A percentile compares a stretch with the other conserved stretches of the same genome.
Evolutionary conservation across 129 eudicot species (phyloP).

Genomic region (Artemisia tridentata): DNA sequence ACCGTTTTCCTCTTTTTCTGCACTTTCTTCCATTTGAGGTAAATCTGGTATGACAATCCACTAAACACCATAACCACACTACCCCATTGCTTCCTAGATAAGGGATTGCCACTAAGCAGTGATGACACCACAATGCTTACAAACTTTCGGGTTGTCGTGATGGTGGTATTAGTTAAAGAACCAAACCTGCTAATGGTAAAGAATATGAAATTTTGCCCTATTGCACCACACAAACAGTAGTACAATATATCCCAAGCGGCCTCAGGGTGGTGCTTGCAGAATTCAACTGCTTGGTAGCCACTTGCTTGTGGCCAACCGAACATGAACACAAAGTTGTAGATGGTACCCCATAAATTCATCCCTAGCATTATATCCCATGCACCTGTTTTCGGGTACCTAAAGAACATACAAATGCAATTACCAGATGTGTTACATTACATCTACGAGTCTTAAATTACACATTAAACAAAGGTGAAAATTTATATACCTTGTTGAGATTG

Average conservation of each 20-base stretch:
- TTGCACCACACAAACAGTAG: slow-evolving; percentile 92
- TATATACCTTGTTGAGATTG: slow-evolving; percentile 76
- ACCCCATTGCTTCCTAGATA: slow-evolving; percentile 82
- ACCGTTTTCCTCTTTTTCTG: slow-evolving; percentile 72
- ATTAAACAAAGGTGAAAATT: neutral
- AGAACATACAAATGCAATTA: slow-evolving; percentile 7
- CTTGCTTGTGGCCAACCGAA: slow-evolving; percentile 97
- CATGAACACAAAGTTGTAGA: slow-evolving; percentile 77
- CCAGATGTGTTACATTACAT: slow-evolving; percentile 4
- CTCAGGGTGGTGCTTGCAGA: slow-evolving; percentile 91
- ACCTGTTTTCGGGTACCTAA: slow-evolving; percentile 86
- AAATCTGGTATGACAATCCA: slow-evolving; percentile 91
- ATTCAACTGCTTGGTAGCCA: slow-evolving; percentile 77
- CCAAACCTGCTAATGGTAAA: slow-evolving; percentile 93
- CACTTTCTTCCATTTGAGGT: slow-evolving; percentile 78
- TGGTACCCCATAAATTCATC: slow-evolving; percentile 96
- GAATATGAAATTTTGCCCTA: slow-evolving; percentile 92
- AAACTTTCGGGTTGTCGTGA: slow-evolving; percentile 94
- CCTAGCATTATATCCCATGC: slow-evolving; percentile 99
- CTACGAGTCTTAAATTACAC: no score
- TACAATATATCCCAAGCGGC: slow-evolving; percentile 91
- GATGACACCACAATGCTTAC: slow-evolving; percentile 98
- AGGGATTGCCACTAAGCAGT: slow-evolving; percentile 82
- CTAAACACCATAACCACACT: slow-evolving; percentile 91
- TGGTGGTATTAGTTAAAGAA: slow-evolving; percentile 88